Evolutionary conservation across 192 early-diverging fungal species (phyloP), one percentile per base, ranked within the genome.

Genomic region (Lunasporangiospora selenospora): DNA sequence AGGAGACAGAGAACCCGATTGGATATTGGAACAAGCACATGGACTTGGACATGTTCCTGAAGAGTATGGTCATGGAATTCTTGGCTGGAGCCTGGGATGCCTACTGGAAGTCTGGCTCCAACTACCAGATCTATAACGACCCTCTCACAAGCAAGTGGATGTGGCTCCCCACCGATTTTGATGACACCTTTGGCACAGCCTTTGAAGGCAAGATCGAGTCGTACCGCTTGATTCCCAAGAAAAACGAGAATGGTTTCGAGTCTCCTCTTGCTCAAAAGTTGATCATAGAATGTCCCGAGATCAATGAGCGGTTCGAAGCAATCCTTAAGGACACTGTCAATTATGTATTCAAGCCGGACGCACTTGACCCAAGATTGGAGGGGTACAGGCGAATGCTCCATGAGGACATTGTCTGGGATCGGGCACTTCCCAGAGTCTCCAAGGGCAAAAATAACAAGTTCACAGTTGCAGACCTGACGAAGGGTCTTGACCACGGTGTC

Each of bases 41-140:
- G 1, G 73, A 81, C 34, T 34, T 81, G 0, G 57, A 66, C 3
- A 9, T 18, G n/a, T 78, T 62, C 65, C 16, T 77, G 23, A 67
- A 44, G 4, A 51, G 44, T 18, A 67, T 76, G 46, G 76, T 67
- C 3, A 63, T 81, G 46, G 77, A 76, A 42, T 75, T 66, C 48
- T 57, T 81, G 12, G 33, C 59, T 23, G 77, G 73, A 16, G 46
- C 73, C 13, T 81, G 71, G 67, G 77, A 78, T 33, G 58, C 66
- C 18, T 62, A 75, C 59, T 81, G 80, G 80, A 42, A 44, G 4
- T 32, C 58, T 19, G 80, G 73, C 24, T 73, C 66, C 23, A 78
- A 81, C 43, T 81, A 67, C 57, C 67, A 76, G 41, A 49, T 81
- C 58, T 78, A 71, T 38, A 62, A 78, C 27, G 59, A 81, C 52